Evolutionary conservation across 2,329 filamentous ascomycete genomes (phyloP).

Genomic region (Calonectria pteridis): DNA sequence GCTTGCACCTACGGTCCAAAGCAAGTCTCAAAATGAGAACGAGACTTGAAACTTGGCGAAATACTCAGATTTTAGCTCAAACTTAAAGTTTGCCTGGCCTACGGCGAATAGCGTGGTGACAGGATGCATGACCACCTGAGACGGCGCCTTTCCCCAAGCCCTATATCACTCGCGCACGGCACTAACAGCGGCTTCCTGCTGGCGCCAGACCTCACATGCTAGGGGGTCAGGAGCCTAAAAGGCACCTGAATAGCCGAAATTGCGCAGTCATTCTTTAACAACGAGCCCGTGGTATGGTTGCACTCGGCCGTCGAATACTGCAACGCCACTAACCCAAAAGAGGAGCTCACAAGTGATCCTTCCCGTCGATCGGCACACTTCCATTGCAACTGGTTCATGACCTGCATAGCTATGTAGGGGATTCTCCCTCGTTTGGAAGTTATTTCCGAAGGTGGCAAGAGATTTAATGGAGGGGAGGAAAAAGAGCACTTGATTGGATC

Average conservation of each 20-base stretch:
- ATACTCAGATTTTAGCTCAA: background rate
- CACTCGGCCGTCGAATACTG: background rate
- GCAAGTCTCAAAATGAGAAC: background rate
- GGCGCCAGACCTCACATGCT: slow-evolving; percentile 1
- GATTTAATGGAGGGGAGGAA: background rate
- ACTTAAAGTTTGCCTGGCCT: background rate
- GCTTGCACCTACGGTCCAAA: background rate
- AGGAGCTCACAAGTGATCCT: slow-evolving; percentile 14
- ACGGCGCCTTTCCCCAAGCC: background rate
- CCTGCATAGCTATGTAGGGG: background rate
- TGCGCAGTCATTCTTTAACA: slow-evolving; percentile 1
- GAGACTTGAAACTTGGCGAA: background rate
- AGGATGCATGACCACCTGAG: background rate
- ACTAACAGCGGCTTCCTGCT: background rate
- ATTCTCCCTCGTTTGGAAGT: background rate
- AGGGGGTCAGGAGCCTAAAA: slow-evolving; percentile 10
- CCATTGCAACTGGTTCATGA: slow-evolving; percentile 1
- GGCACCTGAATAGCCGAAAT: slow-evolving; percentile 14
- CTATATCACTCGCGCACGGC: background rate
- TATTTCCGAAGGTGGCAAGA: background rate
- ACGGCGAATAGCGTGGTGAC: background rate
- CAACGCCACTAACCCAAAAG: slow-evolving; percentile 6
- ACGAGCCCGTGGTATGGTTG: background rate
- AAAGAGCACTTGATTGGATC: background rate
- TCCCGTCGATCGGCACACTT: background rate